phyloP scores from a whole-genome alignment of 257 asterid species.

The Ligustrum vulgare region DNA sequence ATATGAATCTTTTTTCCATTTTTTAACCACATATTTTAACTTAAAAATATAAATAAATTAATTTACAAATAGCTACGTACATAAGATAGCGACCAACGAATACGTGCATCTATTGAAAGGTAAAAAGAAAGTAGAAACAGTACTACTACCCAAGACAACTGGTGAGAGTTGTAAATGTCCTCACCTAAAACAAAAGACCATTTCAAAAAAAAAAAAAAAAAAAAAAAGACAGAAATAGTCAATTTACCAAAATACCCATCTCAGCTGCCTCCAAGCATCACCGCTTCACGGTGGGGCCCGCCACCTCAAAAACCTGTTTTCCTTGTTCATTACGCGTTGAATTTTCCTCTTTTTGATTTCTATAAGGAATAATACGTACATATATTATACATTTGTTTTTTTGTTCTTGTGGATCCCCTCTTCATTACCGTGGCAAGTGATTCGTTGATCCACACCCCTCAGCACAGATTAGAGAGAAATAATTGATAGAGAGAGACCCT shows the following conservation, averaged over 20 bases:
- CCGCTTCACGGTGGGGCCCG: conserved; percentile 36
- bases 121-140: not conserved
- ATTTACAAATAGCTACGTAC: too few species aligned
- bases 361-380: not conserved
- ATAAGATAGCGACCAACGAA: too few species aligned
- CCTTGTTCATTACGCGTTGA: conserved; percentile 52
- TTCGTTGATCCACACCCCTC: conserved; percentile 47
- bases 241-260: conserved; percentile 30
- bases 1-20: too few species aligned
- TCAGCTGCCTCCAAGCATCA: conserved; percentile 34
- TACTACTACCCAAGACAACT: not conserved
- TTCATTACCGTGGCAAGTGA: conserved; percentile 40
- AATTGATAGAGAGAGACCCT: conserved; percentile 33
- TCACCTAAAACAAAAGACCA: too few species aligned
- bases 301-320: conserved; percentile 29
- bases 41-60: too few species aligned
- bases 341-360: conserved; percentile 24
- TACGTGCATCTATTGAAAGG: too few species aligned
- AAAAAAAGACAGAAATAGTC: not conserved
- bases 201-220: too few species aligned
- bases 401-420: conserved; percentile 48
- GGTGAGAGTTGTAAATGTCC: not conserved
- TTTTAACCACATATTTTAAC: too few species aligned
- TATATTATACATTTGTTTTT: not conserved
- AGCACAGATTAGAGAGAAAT: conserved; percentile 23